These are phyloP conservation scores for Arxiozyma bovina DNA, from an alignment of 1,139 yeast species.

Conservation along the genomic window DNA sequence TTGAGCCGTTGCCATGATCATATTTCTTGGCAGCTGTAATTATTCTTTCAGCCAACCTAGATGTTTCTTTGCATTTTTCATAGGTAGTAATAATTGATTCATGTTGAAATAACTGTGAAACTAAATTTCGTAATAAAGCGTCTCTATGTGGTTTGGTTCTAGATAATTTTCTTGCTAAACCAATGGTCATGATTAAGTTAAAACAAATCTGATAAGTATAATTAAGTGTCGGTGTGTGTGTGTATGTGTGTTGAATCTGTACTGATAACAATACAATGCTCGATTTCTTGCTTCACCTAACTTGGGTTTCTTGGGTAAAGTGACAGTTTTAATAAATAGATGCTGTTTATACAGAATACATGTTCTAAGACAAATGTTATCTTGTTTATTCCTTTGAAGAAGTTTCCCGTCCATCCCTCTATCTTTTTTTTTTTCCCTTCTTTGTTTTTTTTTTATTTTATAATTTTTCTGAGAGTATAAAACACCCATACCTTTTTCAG, in stretches of 20 bases:
- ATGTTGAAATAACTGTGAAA: constrained; percentile 56
- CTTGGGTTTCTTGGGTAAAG: no score
- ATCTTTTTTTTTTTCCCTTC: no score
- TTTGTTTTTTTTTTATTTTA: no score
- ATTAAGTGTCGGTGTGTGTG: no score
- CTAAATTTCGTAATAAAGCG: constrained; percentile 51
- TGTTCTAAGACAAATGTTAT: no score
- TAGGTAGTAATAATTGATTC: constrained; percentile 63
- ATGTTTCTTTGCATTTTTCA: constrained; percentile 63
- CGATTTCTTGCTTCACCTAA: neutral
- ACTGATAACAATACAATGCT: neutral
- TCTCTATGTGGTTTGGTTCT: constrained; percentile 43
- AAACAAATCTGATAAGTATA: no score
- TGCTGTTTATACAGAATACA: no score
- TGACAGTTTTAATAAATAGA: no score
- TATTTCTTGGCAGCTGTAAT: constrained; percentile 41
- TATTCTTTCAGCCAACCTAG: constrained; percentile 45
- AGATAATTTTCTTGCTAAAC: constrained; percentile 25
- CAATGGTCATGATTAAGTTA: constrained; percentile 23
- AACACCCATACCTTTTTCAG: neutral
- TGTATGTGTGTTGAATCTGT: no score
- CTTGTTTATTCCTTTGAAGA: neutral
- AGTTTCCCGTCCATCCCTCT: neutral
- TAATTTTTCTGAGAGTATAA: neutral
- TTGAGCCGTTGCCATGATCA: neutral